Conservation (phyloP, 2,329 filamentous ascomycete genomes). For the Beauveria rudraprayagi region DNA sequence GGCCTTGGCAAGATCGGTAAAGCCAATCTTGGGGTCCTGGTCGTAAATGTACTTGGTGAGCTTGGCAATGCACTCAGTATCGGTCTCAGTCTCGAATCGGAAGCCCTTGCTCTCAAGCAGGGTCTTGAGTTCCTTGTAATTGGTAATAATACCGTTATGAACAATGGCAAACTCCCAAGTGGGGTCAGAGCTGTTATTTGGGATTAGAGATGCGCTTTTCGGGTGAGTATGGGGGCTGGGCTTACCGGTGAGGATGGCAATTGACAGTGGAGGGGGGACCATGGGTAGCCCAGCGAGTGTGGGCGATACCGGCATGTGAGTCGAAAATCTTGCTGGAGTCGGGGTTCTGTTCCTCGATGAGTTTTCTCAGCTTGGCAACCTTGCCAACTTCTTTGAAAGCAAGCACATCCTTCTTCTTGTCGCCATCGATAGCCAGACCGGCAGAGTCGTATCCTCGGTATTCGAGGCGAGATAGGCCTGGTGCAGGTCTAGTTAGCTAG, state of each 20-base stretch:
- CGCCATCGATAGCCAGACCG: conserved; percentile 88
- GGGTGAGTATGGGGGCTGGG: background rate
- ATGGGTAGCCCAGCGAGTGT: conserved; percentile 98
- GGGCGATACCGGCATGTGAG: conserved; percentile 95
- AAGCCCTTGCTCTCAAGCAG: conserved; percentile 91
- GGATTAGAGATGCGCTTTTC: background rate
- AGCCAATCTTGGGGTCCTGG: conserved; percentile 86
- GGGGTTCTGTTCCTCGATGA: conserved; percentile 76
- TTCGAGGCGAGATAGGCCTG: conserved; percentile 89
- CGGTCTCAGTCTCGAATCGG: conserved; percentile 98
- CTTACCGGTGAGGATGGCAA: conserved; percentile 96
- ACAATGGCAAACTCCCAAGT: conserved; percentile 96
- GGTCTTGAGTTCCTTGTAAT: conserved; percentile 99
- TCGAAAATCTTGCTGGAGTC: conserved; percentile 92
- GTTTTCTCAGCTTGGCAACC: conserved; percentile 90
- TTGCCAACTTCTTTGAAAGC: conserved; percentile 99
- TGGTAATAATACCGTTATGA: conserved; percentile 99
- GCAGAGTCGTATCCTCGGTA: conserved; percentile 99
- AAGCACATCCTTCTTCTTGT: conserved; percentile 97
- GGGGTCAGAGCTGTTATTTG: conserved; percentile 65
- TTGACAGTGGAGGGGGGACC: conserved; percentile 87
- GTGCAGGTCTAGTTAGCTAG: conserved; percentile 22
- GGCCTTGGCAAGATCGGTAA: conserved; percentile 93
- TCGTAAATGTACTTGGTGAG: conserved; percentile 97
- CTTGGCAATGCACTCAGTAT: conserved; percentile 99